These are phyloP conservation scores for Arthrobotrys sphaeroides DNA, from an alignment of 2,329 filamentous ascomycete genomes.

Conservation along the genomic window DNA sequence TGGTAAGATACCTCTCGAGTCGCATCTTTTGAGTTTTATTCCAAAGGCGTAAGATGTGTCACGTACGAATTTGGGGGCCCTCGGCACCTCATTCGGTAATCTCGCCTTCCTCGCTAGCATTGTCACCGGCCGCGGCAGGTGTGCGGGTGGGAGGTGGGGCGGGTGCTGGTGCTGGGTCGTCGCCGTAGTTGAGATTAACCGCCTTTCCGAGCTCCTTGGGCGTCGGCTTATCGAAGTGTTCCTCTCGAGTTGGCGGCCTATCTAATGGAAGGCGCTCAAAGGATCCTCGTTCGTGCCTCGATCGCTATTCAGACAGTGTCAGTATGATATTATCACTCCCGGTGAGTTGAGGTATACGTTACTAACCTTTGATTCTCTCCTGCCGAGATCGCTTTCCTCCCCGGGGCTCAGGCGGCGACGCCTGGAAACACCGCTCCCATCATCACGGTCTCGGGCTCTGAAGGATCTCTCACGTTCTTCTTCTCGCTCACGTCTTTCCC, in stretches of 20 bases:
- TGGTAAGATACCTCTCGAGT: conserved; percentile 19
- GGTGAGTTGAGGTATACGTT: not conserved
- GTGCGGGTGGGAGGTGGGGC: conserved; percentile 5
- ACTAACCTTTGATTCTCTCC: conserved; percentile 73
- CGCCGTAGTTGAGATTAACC: conserved; percentile 52
- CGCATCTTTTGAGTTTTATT: not conserved
- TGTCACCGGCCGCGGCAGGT: conserved; percentile 25
- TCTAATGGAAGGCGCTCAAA: conserved; percentile 50
- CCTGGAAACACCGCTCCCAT: conserved; percentile 74
- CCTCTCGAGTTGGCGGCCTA: conserved; percentile 47
- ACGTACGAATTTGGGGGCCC: conserved; percentile 37
- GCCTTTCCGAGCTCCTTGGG: conserved; percentile 54
- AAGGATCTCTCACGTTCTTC: conserved; percentile 89
- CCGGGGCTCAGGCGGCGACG: conserved; percentile 76
- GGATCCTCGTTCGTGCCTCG: conserved; percentile 51
- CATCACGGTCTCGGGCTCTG: conserved; percentile 79
- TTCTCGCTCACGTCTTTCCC: conserved; percentile 86
- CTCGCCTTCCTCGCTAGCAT: conserved; percentile 49
- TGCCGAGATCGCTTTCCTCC: conserved; percentile 79
- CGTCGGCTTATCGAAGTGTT: conserved; percentile 52
- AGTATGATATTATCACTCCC: not conserved
- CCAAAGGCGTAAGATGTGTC: conserved; percentile 30
- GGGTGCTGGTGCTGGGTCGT: conserved; percentile 31
- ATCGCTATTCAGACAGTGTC: conserved; percentile 28
- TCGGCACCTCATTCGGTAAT: conserved; percentile 33